These are phyloP conservation scores for Ogataea trehaloabstinens DNA, from an alignment of 805 yeast genomes.

Conservation along the genomic window DNA sequence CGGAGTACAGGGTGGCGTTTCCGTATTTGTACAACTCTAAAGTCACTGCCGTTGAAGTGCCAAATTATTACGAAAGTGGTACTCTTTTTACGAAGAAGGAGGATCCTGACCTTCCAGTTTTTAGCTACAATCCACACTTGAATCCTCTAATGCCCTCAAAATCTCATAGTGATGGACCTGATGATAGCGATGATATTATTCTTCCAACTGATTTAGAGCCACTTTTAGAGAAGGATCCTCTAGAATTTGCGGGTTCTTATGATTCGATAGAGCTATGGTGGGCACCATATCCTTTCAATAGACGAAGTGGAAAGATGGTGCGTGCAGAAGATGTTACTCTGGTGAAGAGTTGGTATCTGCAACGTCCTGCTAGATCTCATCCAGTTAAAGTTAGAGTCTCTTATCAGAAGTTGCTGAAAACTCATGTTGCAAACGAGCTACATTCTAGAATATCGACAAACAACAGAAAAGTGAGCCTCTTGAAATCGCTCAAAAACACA, in stretches of 20 bases:
- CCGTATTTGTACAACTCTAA: conserved; percentile 82
- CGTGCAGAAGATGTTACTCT: conserved; percentile 91
- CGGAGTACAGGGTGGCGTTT: conserved; percentile 84
- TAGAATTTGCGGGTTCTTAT: conserved; percentile 47
- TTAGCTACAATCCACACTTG: conserved; percentile 49
- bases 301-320: conserved; percentile 64
- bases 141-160: conserved; percentile 50
- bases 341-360: conserved; percentile 77
- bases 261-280: conserved; percentile 67
- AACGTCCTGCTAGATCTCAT: conserved; percentile 53
- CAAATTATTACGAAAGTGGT: conserved; percentile 65
- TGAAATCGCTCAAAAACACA: conserved; percentile 69
- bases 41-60: conserved; percentile 60
- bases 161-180: conserved; percentile 27
- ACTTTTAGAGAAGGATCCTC: conserved; percentile 43
- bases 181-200: conserved; percentile 34
- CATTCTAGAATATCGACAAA: conserved; percentile 46
- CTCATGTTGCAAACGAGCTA: conserved; percentile 67
- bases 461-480: conserved; percentile 50
- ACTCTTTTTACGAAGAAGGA: conserved; percentile 47
- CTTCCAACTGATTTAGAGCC: conserved; percentile 46
- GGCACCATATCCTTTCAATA: conserved; percentile 85
- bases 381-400: conserved; percentile 83
- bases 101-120: conserved; percentile 53
- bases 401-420: conserved; percentile 83